phyloP scores from a whole-genome alignment of 2,329 filamentous ascomycete species.

The Neonectria hederae region DNA sequence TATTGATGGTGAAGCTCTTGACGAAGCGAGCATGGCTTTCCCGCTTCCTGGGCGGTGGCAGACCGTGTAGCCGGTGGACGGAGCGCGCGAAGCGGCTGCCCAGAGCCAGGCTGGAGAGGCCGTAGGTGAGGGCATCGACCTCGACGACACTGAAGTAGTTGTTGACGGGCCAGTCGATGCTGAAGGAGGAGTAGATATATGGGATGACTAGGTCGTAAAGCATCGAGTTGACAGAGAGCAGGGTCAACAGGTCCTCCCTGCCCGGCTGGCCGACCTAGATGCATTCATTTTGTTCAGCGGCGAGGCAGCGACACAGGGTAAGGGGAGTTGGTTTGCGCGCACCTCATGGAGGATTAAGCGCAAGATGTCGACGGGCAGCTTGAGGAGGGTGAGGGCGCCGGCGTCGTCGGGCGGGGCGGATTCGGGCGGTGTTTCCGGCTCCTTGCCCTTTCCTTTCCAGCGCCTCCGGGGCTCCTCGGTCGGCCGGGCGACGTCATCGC shows the following conservation, averaged over 20 bases:
- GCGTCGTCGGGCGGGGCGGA: background rate
- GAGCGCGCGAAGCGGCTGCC: conserved; percentile 22
- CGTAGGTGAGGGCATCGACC: conserved; percentile 26
- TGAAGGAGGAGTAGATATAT: conserved; percentile 21
- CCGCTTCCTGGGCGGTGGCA: conserved; percentile 6
- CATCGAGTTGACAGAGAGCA: conserved; percentile 24
- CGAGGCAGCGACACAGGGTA: conserved; percentile 6
- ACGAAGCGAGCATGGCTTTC: conserved; percentile 22
- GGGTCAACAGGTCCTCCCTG: conserved; percentile 16
- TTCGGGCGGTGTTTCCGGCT: background rate
- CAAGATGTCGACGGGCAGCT: conserved; percentile 27
- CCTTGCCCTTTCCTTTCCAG: conserved; percentile 24
- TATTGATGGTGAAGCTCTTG: conserved; percentile 24
- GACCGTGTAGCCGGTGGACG: conserved; percentile 24
- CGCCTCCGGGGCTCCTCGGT: conserved; percentile 17
- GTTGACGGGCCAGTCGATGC: conserved; percentile 23
- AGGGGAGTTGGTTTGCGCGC: background rate
- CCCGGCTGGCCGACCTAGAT: conserved; percentile 18
- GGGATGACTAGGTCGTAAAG: conserved; percentile 23
- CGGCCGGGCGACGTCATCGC: conserved; percentile 7
- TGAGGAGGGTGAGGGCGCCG: conserved; percentile 22
- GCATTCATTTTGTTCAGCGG: background rate
- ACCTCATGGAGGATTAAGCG: conserved; percentile 28
- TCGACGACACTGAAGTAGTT: conserved; percentile 6
- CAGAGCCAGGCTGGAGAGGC: conserved; percentile 22